Percentiles rank a stretch among this genome's conserved stretches.
These are phyloP conservation scores for Lachancea dasiensis DNA, from an alignment of 805 yeast genomes.

Conservation along the genomic window DNA sequence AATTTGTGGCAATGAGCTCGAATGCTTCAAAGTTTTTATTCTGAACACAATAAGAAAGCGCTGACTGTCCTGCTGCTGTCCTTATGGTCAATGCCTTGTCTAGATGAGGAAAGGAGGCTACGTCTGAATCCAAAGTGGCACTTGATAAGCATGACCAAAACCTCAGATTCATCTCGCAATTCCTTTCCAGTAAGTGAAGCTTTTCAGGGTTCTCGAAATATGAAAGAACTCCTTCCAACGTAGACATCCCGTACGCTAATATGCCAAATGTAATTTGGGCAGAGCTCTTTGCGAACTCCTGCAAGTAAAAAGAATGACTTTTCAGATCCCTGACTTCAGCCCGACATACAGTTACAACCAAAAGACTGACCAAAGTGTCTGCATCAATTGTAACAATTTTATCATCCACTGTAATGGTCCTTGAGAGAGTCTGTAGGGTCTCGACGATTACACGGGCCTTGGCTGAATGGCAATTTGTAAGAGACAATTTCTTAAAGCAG, in stretches of 20 bases:
- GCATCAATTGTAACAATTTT: conserved; percentile 53
- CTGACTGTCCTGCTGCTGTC: conserved; percentile 61
- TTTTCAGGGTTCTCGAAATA: conserved; percentile 40
- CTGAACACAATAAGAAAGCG: conserved; percentile 56
- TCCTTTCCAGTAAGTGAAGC: conserved; percentile 35
- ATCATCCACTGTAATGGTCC: conserved; percentile 11
- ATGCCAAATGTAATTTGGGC: conserved; percentile 50
- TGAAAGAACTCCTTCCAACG: conserved; percentile 73
- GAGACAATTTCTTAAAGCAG: conserved; percentile 43
- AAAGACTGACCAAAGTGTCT: conserved; percentile 67
- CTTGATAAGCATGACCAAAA: conserved; percentile 48
- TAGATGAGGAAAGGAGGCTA: conserved; percentile 15
- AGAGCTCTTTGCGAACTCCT: conserved; percentile 44
- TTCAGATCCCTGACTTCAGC: conserved; percentile 54
- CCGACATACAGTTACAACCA: conserved; percentile 64
- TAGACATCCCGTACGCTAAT: conserved; percentile 71
- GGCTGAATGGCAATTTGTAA: conserved; percentile 41
- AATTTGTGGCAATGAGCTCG: conserved; percentile 38
- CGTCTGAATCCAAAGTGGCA: conserved; percentile 20
- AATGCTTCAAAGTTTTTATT: conserved; percentile 43
- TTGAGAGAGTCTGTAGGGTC: conserved; percentile 49
- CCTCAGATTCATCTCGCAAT: conserved; percentile 44
- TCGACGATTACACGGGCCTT: conserved; percentile 46
- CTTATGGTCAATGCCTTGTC: conserved; percentile 35
- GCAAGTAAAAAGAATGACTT: conserved; percentile 60